Conservation (phyloP, 2,329 filamentous ascomycete species). For the Penicillium sp. region DNA sequence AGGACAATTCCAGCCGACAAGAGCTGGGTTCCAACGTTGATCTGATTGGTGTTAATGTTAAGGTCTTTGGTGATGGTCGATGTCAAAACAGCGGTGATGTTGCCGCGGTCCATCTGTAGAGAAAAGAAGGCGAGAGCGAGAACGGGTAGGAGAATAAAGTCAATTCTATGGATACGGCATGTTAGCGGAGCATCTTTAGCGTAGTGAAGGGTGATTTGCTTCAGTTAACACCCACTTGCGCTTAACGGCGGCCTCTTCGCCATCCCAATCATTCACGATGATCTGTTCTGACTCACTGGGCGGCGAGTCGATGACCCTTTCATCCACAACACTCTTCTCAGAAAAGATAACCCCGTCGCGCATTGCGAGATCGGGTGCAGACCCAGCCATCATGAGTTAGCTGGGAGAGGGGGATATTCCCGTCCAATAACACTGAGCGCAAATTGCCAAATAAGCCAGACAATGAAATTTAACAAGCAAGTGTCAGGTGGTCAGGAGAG, state of each 20-base stretch:
- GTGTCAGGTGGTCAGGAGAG: not conserved
- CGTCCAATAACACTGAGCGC: not conserved
- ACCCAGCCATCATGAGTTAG: not conserved
- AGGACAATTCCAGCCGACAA: conserved; percentile 55
- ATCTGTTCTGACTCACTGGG: conserved; percentile 16
- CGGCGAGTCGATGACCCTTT: conserved; percentile 10
- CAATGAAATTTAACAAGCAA: not conserved
- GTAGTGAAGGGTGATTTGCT: not conserved
- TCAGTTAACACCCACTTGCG: conserved; percentile 25
- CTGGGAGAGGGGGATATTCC: not conserved
- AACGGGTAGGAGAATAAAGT: conserved; percentile 33
- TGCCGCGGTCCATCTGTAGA: conserved; percentile 37
- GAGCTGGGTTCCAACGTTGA: conserved; percentile 58
- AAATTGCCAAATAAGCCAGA: not conserved
- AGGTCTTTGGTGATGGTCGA: conserved; percentile 56
- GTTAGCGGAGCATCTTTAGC: not conserved
- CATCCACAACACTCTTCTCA: conserved; percentile 14
- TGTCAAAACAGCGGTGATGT: conserved; percentile 55
- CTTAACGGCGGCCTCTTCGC: conserved; percentile 26
- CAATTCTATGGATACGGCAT: conserved; percentile 21
- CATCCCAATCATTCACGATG: conserved; percentile 32
- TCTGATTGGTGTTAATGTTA: conserved; percentile 52
- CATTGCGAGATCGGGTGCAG: not conserved
- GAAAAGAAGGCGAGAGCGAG: conserved; percentile 34
- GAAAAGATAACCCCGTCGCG: not conserved